Percentiles rank a stretch among this genome's conserved stretches.
Evolutionary conservation across 176 grass and related monocot species (phyloP).

Genomic region (Typha latifolia): DNA sequence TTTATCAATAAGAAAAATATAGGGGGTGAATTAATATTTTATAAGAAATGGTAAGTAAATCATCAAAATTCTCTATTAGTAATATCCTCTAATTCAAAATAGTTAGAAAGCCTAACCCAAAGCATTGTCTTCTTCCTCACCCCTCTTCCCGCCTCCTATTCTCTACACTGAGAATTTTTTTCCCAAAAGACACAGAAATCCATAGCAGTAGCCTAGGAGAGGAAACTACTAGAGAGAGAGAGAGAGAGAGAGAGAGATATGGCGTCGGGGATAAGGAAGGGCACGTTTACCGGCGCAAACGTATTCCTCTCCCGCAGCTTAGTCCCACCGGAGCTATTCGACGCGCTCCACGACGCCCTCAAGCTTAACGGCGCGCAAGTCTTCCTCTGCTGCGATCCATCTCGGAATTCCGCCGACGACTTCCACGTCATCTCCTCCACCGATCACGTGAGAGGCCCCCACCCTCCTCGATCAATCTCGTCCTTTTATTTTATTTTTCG

Average conservation of each 20-base stretch:
- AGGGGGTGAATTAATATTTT: no score
- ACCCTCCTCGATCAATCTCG: not conserved
- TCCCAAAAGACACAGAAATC: not conserved
- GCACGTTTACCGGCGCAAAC: conserved; percentile 61
- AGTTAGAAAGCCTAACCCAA: no score
- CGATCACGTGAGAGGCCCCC: conserved; percentile 42
- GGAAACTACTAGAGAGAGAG: not conserved
- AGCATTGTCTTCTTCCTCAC: not conserved
- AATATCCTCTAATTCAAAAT: no score
- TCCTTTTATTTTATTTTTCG: not conserved
- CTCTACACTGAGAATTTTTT: not conserved
- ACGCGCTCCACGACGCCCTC: conserved; percentile 80
- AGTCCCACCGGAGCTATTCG: conserved; percentile 81
- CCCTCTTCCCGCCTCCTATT: conserved; percentile 17
- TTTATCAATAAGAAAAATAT: no score
- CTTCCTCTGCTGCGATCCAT: conserved; percentile 50
- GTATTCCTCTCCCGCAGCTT: conserved; percentile 84
- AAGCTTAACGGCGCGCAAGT: conserved; percentile 85
- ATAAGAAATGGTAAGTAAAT: no score
- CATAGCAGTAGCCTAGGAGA: not conserved
- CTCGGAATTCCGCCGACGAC: conserved; percentile 39
- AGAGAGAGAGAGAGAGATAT: conserved; percentile 2
- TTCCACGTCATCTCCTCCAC: conserved; percentile 86
- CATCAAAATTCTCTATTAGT: no score
- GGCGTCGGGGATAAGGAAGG: conserved; percentile 25